These are phyloP conservation scores for Stereocaulon alpinum DNA, from an alignment of 495 filamentous ascomycete genomes.

Conservation along the genomic window DNA sequence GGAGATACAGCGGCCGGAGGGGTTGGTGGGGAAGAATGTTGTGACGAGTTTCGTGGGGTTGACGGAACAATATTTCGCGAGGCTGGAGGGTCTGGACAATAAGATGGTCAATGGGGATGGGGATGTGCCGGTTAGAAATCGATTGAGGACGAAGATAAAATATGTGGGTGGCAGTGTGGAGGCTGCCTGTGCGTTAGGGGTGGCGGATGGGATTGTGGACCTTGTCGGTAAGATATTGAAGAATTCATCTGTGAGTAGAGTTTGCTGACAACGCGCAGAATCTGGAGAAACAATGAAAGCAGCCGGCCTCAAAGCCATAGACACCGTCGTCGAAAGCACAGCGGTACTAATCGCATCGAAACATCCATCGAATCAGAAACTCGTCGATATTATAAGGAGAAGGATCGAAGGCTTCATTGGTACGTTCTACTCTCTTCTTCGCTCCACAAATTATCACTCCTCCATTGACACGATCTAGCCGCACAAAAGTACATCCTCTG, in stretches of 20 bases:
- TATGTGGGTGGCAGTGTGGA: constrained; percentile 93
- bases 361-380: constrained; percentile 54
- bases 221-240: constrained; percentile 63
- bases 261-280: constrained; percentile 42
- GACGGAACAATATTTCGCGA: constrained; percentile 67
- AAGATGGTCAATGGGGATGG: constrained; percentile 20
- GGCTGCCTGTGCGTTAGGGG: constrained; percentile 88
- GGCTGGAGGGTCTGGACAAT: constrained; percentile 45
- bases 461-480: constrained; percentile 31
- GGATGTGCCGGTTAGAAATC: constrained; percentile 31
- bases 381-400: constrained; percentile 70
- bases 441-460: background rate
- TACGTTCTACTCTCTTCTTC: constrained; percentile 29
- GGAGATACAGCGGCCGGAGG: constrained; percentile 50
- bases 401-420: constrained; percentile 89
- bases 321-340: constrained; percentile 77
- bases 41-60: constrained; percentile 90
- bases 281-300: constrained; percentile 98
- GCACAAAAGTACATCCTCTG: constrained; percentile 90
- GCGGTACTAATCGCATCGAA: constrained; percentile 90
- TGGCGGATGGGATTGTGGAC: constrained; percentile 95
- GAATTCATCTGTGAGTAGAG: background rate
- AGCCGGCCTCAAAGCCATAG: constrained; percentile 91
- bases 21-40: constrained; percentile 87
- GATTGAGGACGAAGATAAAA: constrained; percentile 72